Base-by-base conservation (phyloP, 305 asterid genomes). In the Rubia peregrina region DNA sequence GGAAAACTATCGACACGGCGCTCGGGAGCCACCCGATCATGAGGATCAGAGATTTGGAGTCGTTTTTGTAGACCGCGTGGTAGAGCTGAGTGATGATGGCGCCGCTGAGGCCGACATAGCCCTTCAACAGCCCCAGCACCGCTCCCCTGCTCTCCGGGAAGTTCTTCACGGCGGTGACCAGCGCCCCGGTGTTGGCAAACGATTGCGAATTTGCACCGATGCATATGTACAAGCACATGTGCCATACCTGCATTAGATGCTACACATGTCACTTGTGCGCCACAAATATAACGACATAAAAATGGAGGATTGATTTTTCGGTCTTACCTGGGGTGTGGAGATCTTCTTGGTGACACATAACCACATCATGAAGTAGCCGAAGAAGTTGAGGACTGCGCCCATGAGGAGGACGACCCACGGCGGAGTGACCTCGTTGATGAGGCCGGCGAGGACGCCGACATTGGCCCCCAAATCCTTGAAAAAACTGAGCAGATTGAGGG, bases 311-410 rank as follows among this genome's bases (percentile, higher is more conserved):
- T 30, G 33, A 30, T 30, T 30, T 30, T 3, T 1, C 33, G 33
- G 89, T 92, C 95, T 84, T 0, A 90, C 92, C 24, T 81, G 75
- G 0, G 95, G 92, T 0, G 33, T 73, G 8, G 96, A 22, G 53
- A 85, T 86, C 74, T 71, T 83, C 2, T 73, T 78, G 9, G 91
- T 80, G 16, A 90, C 95, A 43, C 96, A 88, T 0, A 90, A 82
- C 97, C 97, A 90, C 19, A 90, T 88, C 97, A 87, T 90, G 60
- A 90, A 82, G 80, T 90, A 90, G 65, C 97, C 97, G 77, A 82
- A 88, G 76, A 90, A 83, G 77, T 90, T 90, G 14, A 90, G 85
- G 12, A 78, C 80, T 0, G 91, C 86, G 1, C 97, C 97, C 7
- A 90, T 80, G 30, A 85, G 75, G 16, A 90, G 93, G 14, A 90